A percentile compares a stretch with the other conserved stretches of the same genome.
These are phyloP conservation scores for Ajuga reptans DNA, from an alignment of 305 asterid genomes.

Conservation along the genomic window DNA sequence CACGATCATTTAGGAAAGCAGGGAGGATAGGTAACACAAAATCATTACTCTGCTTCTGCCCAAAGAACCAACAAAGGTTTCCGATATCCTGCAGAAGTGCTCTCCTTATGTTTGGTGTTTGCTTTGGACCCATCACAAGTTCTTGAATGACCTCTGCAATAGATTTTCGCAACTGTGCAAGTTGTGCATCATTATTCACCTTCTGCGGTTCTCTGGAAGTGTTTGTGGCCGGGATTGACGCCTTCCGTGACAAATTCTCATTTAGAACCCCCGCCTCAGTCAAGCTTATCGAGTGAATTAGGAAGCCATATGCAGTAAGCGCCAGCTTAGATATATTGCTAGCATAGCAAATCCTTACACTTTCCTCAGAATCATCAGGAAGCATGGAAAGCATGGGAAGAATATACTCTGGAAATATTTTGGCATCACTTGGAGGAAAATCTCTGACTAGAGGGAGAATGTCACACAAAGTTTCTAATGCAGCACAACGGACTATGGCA, in stretches of 20 bases:
- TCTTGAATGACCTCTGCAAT: constrained; percentile 97
- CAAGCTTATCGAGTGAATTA: constrained; percentile 92
- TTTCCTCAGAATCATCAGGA: constrained; percentile 99
- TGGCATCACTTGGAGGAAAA: constrained; percentile 99
- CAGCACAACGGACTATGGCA: constrained; percentile 98
- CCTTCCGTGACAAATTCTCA: constrained; percentile 58
- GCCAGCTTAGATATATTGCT: constrained; percentile 93
- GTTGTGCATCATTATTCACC: constrained; percentile 68
- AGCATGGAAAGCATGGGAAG: constrained; percentile 99
- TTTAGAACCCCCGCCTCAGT: constrained; percentile 96
- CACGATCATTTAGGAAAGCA: constrained; percentile 93
- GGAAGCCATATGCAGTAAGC: constrained; percentile 87
- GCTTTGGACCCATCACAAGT: constrained; percentile 99
- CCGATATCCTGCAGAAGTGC: constrained; percentile 97
- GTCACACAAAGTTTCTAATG: constrained; percentile 88
- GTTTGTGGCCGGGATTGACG: constrained; percentile 38
- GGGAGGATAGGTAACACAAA: constrained; percentile 93
- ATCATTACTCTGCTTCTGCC: constrained; percentile 98
- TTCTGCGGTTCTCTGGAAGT: constrained; percentile 40
- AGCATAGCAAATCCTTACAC: constrained; percentile 97
- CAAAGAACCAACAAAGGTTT: constrained; percentile 96
- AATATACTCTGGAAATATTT: constrained; percentile 94
- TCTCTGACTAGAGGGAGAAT: constrained; percentile 94
- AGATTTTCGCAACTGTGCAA: constrained; percentile 83
- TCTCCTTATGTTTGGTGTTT: constrained; percentile 96